Evolutionary conservation across 2,329 filamentous ascomycete species (phyloP).

Genomic region (Colletotrichum sp.): DNA sequence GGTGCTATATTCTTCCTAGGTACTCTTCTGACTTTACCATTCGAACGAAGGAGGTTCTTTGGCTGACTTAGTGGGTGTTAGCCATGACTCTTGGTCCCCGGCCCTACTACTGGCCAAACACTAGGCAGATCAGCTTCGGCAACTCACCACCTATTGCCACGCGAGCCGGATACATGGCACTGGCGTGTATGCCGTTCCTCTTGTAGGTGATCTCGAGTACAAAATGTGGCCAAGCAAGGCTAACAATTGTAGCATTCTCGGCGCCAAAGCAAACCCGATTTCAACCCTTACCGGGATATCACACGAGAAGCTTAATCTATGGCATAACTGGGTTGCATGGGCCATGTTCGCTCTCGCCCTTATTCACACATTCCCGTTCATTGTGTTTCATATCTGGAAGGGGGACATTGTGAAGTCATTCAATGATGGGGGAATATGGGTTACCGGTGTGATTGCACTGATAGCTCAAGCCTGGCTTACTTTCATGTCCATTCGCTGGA

Average conservation of each 20-base stretch:
- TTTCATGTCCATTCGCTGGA: slow-evolving; percentile 51
- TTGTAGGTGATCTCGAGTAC: slow-evolving; percentile 30
- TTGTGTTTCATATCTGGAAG: slow-evolving; percentile 53
- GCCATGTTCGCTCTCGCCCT: slow-evolving; percentile 62
- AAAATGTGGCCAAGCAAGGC: too few relatives aligned
- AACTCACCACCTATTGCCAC: slow-evolving; percentile 58
- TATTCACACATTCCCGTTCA: slow-evolving; percentile 65
- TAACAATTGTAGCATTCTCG: slow-evolving; percentile 37
- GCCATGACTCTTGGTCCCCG: slow-evolving; percentile 50
- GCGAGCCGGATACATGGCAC: slow-evolving; percentile 55
- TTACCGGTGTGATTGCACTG: slow-evolving; percentile 60
- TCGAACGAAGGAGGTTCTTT: neutral
- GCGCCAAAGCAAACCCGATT: slow-evolving; percentile 61
- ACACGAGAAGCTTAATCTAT: slow-evolving; percentile 62
- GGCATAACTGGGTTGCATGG: slow-evolving; percentile 58
- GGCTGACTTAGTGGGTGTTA: neutral
- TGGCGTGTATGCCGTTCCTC: slow-evolving; percentile 57
- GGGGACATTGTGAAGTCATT: slow-evolving; percentile 53
- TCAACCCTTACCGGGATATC: slow-evolving; percentile 58
- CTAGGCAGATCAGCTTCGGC: slow-evolving; percentile 43
- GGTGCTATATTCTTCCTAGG: slow-evolving; percentile 51
- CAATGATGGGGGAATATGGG: slow-evolving; percentile 50
- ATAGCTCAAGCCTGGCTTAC: slow-evolving; percentile 60
- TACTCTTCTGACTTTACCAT: neutral
- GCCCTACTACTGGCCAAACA: slow-evolving; percentile 62